These are phyloP conservation scores for Boletus vermiculosoides DNA, from an alignment of 768 basidiomycete genomes.

Conservation along the genomic window DNA sequence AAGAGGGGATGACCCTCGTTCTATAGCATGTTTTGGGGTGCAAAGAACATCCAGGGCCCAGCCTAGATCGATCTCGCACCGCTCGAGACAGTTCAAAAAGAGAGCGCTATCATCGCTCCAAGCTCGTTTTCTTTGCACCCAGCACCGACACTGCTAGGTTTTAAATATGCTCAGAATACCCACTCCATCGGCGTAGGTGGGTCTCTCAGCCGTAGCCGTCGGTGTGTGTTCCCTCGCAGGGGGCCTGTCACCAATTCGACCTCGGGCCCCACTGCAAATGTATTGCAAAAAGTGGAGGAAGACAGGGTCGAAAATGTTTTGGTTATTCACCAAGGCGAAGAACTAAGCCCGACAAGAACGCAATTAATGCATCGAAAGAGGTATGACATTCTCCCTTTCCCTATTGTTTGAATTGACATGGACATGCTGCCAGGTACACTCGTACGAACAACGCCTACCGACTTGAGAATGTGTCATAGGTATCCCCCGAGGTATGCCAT, in stretches of 20 bases:
- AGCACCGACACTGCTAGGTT: slow-evolving; percentile 39
- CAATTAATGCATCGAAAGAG: slow-evolving; percentile 45
- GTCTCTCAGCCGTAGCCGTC: slow-evolving; percentile 14
- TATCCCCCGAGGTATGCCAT: neutral
- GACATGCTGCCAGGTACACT: slow-evolving; percentile 54
- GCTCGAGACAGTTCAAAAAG: slow-evolving; percentile 18
- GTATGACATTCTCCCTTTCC: slow-evolving; percentile 31
- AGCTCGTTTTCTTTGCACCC: slow-evolving; percentile 51
- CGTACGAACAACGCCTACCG: slow-evolving; percentile 57
- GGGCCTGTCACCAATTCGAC: slow-evolving; percentile 31
- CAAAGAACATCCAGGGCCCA: slow-evolving; percentile 1
- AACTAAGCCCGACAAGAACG: slow-evolving; percentile 35
- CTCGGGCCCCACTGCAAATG: slow-evolving; percentile 42
- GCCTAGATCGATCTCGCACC: slow-evolving; percentile 16
- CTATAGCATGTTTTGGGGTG: slow-evolving; percentile 16
- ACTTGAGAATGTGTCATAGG: slow-evolving; percentile 41
- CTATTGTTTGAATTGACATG: neutral
- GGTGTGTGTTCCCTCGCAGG: neutral
- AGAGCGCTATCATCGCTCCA: neutral
- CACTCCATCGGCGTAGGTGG: slow-evolving; percentile 18
- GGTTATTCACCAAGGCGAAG: slow-evolving; percentile 39
- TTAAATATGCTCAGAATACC: slow-evolving; percentile 34
- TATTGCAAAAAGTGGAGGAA: slow-evolving; percentile 50
- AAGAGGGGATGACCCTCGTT: slow-evolving; percentile 5
- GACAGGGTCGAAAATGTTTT: slow-evolving; percentile 53